Base-by-base conservation (phyloP, 768 basidiomycete species). In the Podaxis sp. region DNA sequence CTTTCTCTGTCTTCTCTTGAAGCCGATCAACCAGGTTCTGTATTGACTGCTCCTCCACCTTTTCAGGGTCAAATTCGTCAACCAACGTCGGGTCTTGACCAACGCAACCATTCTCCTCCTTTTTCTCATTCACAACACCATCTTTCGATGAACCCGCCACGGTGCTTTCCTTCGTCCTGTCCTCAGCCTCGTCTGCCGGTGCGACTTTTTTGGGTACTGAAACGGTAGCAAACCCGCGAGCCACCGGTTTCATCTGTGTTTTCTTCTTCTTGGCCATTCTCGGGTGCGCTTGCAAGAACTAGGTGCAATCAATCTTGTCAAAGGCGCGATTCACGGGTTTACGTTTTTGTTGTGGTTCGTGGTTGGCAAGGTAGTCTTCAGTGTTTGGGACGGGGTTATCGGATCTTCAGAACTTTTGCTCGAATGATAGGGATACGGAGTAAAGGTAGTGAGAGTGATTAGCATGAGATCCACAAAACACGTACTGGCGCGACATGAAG, bases 1-100 rank as follows among this genome's bases (percentile, higher is more conserved):
- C 96, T 72, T 88, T 95, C 73, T 96, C 93, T 4, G 85, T 90
- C 71, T 87, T 95, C 20, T 96, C 93, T 69, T 96, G 93, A 53
- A 89, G 78, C 68, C 85, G 89, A 65, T 96, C 94, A 1, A 96
- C 85, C 52, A 94, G 69, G 51, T 73, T 76, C 75, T 95, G 94
- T 56, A 94, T 77, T 33, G 80, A 78, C 62, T 78, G 80, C 57
- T 88, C 84, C 69, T 83, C 83, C 11, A 73, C 76, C 56, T 77
- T 80, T 56, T 77, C 76, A 17, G 71, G 68, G n/a, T 52, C 61
- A 48, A 49, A 30, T 33, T 58, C 56, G 24, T 53, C 22, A n/a
- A 36, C 49, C 4, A 17, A 26, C 1, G n/a, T 17, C 10, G 56
- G 15, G 36, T 13, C 52, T 24, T 61, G 40, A 17, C 36, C 24